Conservation (phyloP, 768 basidiomycete species). For the Leccinum pellstonianum region DNA sequence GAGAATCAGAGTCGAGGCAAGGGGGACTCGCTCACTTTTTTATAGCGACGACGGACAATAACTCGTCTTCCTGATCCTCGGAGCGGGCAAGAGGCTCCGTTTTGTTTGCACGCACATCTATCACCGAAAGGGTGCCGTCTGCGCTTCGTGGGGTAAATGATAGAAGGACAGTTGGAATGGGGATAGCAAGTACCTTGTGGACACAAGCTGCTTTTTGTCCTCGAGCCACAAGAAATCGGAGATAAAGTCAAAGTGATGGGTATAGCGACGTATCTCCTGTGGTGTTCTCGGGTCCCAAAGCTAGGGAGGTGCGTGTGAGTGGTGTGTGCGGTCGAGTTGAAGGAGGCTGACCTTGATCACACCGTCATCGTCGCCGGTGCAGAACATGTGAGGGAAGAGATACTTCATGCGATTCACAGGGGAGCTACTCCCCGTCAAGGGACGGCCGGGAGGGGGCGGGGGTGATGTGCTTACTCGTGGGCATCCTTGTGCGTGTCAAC, state of each 20-base stretch:
- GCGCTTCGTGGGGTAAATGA: slow-evolving; percentile 50
- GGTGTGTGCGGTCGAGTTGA: background rate
- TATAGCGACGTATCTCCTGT: slow-evolving; percentile 64
- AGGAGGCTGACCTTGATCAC: slow-evolving; percentile 71
- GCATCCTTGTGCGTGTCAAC: slow-evolving; percentile 48
- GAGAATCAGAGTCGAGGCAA: background rate
- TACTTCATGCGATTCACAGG: slow-evolving; percentile 85
- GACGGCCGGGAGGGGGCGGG: slow-evolving; percentile 4
- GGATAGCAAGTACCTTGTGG: slow-evolving; percentile 65
- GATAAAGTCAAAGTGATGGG: slow-evolving; percentile 93
- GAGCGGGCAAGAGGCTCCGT: slow-evolving; percentile 77
- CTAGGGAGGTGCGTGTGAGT: slow-evolving; percentile 38
- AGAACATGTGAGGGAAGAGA: slow-evolving; percentile 67
- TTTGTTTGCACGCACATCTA: slow-evolving; percentile 86
- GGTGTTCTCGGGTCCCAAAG: slow-evolving; percentile 85
- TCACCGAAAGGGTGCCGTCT: slow-evolving; percentile 89
- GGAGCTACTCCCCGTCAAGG: slow-evolving; percentile 49
- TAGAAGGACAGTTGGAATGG: background rate
- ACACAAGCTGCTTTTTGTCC: slow-evolving; percentile 80
- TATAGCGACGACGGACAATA: slow-evolving; percentile 82
- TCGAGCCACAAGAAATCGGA: slow-evolving; percentile 87
- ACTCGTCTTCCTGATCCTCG: slow-evolving; percentile 94
- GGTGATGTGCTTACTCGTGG: slow-evolving; percentile 60
- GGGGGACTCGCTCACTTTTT: slow-evolving; percentile 54
- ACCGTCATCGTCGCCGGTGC: slow-evolving; percentile 92